A percentile compares a stretch with the other conserved stretches of the same genome.
phyloP scores from a whole-genome alignment of 805 yeast genomes.

The Maudiozyma barnettii region DNA sequence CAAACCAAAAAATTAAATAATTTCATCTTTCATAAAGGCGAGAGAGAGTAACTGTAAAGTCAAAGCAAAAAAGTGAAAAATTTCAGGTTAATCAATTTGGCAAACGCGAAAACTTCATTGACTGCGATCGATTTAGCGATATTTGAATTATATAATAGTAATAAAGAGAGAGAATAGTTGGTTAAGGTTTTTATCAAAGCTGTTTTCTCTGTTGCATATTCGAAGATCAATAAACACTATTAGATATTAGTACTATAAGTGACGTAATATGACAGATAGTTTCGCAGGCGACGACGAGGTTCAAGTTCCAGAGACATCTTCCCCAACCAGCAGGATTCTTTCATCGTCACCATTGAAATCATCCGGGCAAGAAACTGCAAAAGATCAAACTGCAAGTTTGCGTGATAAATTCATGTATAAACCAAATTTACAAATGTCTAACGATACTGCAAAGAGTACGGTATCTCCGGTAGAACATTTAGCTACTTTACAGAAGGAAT shows the following conservation, averaged over 20 bases:
- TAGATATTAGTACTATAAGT: neutral
- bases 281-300: constrained; percentile 22
- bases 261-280: neutral
- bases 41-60: too few relatives aligned
- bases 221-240: too few relatives aligned
- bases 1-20: neutral
- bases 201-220: too few relatives aligned
- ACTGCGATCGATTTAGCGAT: too few relatives aligned
- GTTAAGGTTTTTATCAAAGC: too few relatives aligned
- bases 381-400: constrained; percentile 12
- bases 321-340: constrained; percentile 17
- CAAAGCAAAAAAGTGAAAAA: neutral
- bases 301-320: constrained; percentile 46
- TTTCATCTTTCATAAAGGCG: too few relatives aligned
- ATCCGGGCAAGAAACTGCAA: neutral
- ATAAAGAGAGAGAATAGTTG: too few relatives aligned
- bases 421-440: constrained; percentile 5
- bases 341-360: constrained; percentile 26
- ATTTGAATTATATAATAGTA: too few relatives aligned
- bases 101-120: neutral
- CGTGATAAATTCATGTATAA: constrained; percentile 38
- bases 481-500: constrained; percentile 18
- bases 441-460: neutral
- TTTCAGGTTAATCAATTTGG: neutral
- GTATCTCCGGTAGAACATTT: constrained; percentile 3